Conservation (phyloP, 345 rosid species). For the Brassica rapa region DNA sequence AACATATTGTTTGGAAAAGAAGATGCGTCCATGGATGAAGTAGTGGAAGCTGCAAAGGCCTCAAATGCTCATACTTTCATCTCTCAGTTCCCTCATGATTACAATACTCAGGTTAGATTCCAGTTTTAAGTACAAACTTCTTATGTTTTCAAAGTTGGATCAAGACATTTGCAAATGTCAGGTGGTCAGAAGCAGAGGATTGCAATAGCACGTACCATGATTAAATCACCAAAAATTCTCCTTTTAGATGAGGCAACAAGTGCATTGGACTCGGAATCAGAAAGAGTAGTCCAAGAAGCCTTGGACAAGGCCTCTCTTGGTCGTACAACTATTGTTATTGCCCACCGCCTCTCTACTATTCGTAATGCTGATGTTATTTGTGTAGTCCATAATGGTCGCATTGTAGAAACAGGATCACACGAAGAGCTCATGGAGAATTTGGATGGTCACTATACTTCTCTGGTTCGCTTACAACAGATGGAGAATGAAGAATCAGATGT, state of each 20-base stretch:
- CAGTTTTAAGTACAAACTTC: not conserved
- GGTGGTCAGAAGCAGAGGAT: conserved; percentile 96
- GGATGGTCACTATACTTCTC: conserved; percentile 73
- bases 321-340: conserved; percentile 79
- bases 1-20: conserved; percentile 89
- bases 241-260: conserved; percentile 92
- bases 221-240: conserved; percentile 73
- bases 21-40: conserved; percentile 73
- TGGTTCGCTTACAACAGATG: conserved; percentile 57
- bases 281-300: conserved; percentile 87
- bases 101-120: conserved; percentile 56
- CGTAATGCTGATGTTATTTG: conserved; percentile 74
- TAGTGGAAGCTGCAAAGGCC: conserved; percentile 79
- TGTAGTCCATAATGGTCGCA: conserved; percentile 77
- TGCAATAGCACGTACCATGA: conserved; percentile 81
- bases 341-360: conserved; percentile 87
- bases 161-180: conserved; percentile 50
- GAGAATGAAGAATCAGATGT: conserved; percentile 29
- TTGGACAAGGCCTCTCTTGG: conserved; percentile 76
- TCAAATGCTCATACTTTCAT: conserved; percentile 84
- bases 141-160: not conserved
- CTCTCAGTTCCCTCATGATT: conserved; percentile 74
- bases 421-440: conserved; percentile 60
- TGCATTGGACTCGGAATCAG: conserved; percentile 87
- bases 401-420: conserved; percentile 79